Evolutionary conservation across 73 alveolate genomes (phyloP).

Genomic region (Paramecium caudatum): DNA sequence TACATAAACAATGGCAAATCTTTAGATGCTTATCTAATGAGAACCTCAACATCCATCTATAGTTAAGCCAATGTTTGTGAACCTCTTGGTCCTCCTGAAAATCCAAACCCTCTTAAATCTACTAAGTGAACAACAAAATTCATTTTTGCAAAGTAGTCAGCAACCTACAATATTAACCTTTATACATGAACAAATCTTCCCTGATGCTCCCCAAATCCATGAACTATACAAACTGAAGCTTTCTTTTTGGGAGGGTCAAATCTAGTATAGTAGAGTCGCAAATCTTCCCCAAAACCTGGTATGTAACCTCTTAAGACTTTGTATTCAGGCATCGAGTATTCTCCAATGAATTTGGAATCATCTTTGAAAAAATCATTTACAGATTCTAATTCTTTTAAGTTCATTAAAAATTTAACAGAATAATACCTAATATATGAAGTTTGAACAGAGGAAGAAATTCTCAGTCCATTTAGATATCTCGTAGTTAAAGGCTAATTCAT

Average conservation of each 20-base stretch:
- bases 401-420: constrained; percentile 64
- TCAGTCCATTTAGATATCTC: constrained; percentile 64
- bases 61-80: constrained; percentile 67
- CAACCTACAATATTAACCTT: constrained; percentile 49
- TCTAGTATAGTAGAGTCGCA: constrained; percentile 72
- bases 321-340: constrained; percentile 63
- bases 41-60: constrained; percentile 81
- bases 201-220: constrained; percentile 92
- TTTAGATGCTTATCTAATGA: constrained; percentile 79
- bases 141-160: constrained; percentile 81
- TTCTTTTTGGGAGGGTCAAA: constrained; percentile 69
- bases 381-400: constrained; percentile 69
- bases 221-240: constrained; percentile 87
- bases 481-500: neutral
- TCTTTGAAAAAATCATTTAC: constrained; percentile 68
- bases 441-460: constrained; percentile 52
- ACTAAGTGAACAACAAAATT: constrained; percentile 88
- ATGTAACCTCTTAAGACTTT: constrained; percentile 74
- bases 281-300: constrained; percentile 70
- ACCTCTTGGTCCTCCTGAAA: constrained; percentile 87
- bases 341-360: constrained; percentile 72
- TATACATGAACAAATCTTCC: constrained; percentile 80
- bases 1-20: constrained; percentile 86
- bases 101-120: constrained; percentile 92
- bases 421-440: constrained; percentile 29